Base-by-base conservation (phyloP, 1,284 basidiomycete genomes). In the Malassezia furfur region DNA sequence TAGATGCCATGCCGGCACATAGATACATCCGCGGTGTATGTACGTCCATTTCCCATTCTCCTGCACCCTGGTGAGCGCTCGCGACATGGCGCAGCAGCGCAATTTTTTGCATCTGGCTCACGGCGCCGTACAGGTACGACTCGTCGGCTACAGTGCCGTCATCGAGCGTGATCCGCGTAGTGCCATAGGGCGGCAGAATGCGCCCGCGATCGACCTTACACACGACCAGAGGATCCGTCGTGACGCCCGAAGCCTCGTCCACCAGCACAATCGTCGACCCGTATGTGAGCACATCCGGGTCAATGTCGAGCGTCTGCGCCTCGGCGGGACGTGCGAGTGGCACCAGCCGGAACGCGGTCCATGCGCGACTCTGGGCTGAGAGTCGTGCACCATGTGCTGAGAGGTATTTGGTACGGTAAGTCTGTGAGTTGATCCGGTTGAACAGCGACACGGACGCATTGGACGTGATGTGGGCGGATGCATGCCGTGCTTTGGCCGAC, bases 341-440 rank as follows among this genome's bases (percentile, higher is more conserved):
- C 30, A 87, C 87, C 66, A 91, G 87, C 67, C 86, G 88, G 78
- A 91, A 91, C n/a, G 89, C 88, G 52, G 87, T 88, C 88, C 88
- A 91, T 37, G 85, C 82, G 56, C 85, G 79, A 74, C 87, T 88
- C 76, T 87, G 88, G 21, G 88, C 88, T 74, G 84, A 87, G 49
- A 91, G 79, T 75, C 86, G 83, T 63, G 82, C 83, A 5, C 52
- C 53, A 67, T 91, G 87, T 72, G 89, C 86, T 53, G 85, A 87
- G 85, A 94, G 88, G 76, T 91, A 96, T 78, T 94, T 94, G 50
- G 91, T 96, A 64, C 91, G 85, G 58, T 93, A 90, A 22, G 90
- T 93, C 78, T 96, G 91, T 12, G 87, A 88, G 77, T 96, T 91
- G 80, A 96, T 89, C 68, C 91, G 86, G 75, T 91, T 91, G 81